phyloP scores from a whole-genome alignment of 2,329 filamentous ascomycete species.

The Fusarium sp. region DNA sequence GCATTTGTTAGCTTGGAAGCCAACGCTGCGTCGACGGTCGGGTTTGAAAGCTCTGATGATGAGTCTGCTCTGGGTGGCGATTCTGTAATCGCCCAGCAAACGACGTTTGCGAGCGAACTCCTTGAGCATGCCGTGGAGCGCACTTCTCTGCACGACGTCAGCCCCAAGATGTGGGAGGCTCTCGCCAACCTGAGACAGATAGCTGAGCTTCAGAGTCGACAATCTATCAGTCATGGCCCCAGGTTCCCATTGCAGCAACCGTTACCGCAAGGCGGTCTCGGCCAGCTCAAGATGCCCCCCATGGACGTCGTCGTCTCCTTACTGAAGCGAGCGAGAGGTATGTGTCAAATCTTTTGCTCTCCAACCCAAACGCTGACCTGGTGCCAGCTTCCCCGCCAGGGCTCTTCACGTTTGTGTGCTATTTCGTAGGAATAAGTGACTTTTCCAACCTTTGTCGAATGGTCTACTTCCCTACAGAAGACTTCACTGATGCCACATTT shows the following conservation, averaged over 20 bases:
- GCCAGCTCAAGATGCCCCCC: conserved; percentile 66
- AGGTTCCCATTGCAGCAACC: conserved; percentile 60
- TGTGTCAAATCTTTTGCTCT: not conserved
- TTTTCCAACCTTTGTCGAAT: conserved; percentile 62
- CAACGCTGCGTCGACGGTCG: conserved; percentile 48
- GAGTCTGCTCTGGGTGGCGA: conserved; percentile 60
- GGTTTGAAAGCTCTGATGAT: conserved; percentile 54
- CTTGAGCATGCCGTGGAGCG: conserved; percentile 64
- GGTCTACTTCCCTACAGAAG: conserved; percentile 64
- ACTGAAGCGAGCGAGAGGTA: conserved; percentile 61
- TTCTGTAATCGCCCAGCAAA: conserved; percentile 61
- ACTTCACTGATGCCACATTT: conserved; percentile 62
- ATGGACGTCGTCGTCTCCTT: conserved; percentile 61
- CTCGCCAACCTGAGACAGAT: conserved; percentile 64
- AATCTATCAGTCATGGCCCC: conserved; percentile 55
- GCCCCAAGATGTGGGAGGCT: conserved; percentile 64
- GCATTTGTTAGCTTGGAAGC: conserved; percentile 35
- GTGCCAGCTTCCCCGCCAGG: conserved; percentile 53
- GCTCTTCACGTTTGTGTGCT: conserved; percentile 63
- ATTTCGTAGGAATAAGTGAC: conserved; percentile 61
- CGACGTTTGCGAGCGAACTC: conserved; percentile 65
- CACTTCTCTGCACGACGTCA: conserved; percentile 58
- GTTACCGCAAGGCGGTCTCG: conserved; percentile 58
- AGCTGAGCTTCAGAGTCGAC: conserved; percentile 61
- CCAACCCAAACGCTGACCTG: conserved; percentile 6